phyloP scores from a whole-genome alignment of 164 flowering plant species.

The Vitis vinifera region DNA sequence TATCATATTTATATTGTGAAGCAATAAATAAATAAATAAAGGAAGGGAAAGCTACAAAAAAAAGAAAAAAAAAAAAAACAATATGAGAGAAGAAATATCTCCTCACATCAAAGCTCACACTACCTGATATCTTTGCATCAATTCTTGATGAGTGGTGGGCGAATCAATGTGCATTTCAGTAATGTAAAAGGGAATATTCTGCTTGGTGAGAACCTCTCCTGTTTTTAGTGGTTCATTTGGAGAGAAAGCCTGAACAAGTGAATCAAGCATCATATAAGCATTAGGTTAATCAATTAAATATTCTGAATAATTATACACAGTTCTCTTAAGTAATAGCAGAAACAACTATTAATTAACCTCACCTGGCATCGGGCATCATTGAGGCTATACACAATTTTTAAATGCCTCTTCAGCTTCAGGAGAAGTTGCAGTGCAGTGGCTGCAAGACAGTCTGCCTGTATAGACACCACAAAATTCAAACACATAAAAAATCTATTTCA shows the following conservation, averaged over 20 bases:
- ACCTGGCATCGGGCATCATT: constrained; percentile 96
- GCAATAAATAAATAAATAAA: not conserved
- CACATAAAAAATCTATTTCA: not conserved
- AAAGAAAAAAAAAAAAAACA: not conserved
- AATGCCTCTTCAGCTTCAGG: constrained; percentile 81
- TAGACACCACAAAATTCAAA: constrained; percentile 10
- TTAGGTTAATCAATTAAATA: too few relatives aligned
- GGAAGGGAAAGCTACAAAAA: not conserved
- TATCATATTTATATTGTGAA: too few relatives aligned
- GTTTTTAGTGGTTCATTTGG: constrained; percentile 77
- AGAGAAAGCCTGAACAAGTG: constrained; percentile 57
- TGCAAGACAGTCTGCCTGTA: constrained; percentile 72
- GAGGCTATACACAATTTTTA: constrained; percentile 72
- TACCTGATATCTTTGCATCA: constrained; percentile 88
- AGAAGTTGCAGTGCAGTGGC: constrained; percentile 90
- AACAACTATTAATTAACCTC: not conserved
- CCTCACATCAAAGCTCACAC: not conserved
- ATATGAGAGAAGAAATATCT: not conserved
- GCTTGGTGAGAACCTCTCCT: constrained; percentile 77
- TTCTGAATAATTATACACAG: not conserved
- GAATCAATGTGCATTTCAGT: constrained; percentile 37
- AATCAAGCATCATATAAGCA: constrained; percentile 1
- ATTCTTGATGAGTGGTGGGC: constrained; percentile 59
- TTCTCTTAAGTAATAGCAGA: constrained; percentile 1
- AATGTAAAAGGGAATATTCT: constrained; percentile 65